Evolutionary conservation across 1,139 yeast species (phyloP).

Genomic region (Protomyces arabidopsidicola): DNA sequence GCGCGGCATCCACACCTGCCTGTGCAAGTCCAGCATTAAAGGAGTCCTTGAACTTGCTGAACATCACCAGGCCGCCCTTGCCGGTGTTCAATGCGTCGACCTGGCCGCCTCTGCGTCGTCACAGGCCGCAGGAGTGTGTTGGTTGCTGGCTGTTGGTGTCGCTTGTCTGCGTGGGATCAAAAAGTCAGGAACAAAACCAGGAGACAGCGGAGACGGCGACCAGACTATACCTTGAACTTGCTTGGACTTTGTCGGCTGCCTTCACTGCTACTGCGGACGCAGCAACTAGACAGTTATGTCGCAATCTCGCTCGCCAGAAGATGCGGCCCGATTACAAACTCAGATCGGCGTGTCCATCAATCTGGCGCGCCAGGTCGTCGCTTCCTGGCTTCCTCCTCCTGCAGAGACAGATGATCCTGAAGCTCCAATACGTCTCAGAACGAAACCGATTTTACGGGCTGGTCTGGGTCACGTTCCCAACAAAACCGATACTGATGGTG

Average conservation of each 20-base stretch:
- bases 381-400: constrained; percentile 19
- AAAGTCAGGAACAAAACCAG: no score
- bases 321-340: background rate
- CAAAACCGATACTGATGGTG: background rate
- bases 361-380: constrained; percentile 18
- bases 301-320: background rate
- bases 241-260: no score
- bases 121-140: no score
- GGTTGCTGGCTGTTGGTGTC: no score
- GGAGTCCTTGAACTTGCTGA: constrained; percentile 20
- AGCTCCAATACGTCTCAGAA: background rate
- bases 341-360: constrained; percentile 25
- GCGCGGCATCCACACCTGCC: constrained; percentile 24
- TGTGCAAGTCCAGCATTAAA: constrained; percentile 21
- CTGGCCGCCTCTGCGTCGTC: no score
- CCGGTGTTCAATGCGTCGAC: no score
- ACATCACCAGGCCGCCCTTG: background rate
- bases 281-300: background rate
- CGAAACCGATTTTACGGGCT: background rate
- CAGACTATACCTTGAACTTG: no score
- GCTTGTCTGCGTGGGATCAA: no score
- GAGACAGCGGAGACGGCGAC: no score
- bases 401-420: background rate
- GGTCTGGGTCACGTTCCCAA: background rate
- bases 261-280: background rate